Base-by-base conservation (phyloP, 2,329 filamentous ascomycete species). In the Ceratocystis diversiconidia region DNA sequence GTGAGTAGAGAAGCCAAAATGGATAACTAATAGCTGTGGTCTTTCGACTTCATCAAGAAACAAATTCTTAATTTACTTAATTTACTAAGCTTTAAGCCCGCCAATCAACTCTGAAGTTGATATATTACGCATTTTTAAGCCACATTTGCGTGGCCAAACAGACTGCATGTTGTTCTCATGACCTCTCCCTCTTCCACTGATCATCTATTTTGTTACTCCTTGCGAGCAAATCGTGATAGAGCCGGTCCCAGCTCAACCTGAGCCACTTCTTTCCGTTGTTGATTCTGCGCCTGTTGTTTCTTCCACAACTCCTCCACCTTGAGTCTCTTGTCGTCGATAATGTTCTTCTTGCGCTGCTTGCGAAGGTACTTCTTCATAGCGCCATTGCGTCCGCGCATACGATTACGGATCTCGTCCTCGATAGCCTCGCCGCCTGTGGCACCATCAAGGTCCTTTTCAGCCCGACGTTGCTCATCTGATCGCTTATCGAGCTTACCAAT, bases 261-360 rank as follows among this genome's bases (percentile, higher is more conserved):
- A 70, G 81, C 80, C 74, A 89, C 84, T 72, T 84, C 72, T 61
- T 78, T 76, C 76, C 83, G 82, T 71, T 84, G 81, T 70, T 86
- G 77, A 72, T 81, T 85, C 72, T 85, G 83, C 73, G 86, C 82
- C 70, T 86, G 82, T 74, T 84, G 84, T 74, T 87, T 84, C 70
- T 86, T 85, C 78, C 87, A 86, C 73, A 96, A 79, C 76, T 91
- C 89, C 74, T 96, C 89, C 61, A 92, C 87, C 73, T 87, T 86
- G 75, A 96, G 76, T 73, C 89, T 86, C 82, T 92, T 92, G 80
- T 96, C 94, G 78, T 99, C 94, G 74, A 99, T 91, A 66, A 99
- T 84, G 74, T 97, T 97, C 81, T 88, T 90, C 72, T 87, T 87
- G 59, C 90, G 86, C 78, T 94, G 92, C 84, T 97, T 97, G 70